Evolutionary conservation across 352 stramenopile species (phyloP).

Genomic region (Globisporangium recalcitrans): DNA sequence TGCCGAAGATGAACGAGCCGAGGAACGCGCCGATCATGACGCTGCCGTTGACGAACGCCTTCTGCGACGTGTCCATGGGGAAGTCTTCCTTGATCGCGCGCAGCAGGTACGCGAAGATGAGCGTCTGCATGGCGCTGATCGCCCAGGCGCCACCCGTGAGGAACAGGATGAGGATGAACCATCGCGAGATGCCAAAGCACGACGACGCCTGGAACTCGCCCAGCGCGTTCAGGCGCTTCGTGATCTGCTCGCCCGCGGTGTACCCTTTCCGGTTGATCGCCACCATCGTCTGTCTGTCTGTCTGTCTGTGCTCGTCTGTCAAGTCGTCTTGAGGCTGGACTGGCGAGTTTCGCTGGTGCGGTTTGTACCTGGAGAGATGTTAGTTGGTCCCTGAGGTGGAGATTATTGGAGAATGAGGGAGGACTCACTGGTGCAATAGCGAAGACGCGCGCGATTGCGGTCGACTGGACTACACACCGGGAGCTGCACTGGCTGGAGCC

Average conservation of each 20-base stretch:
- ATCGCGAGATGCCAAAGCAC: conserved; percentile 12
- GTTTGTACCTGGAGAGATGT: neutral
- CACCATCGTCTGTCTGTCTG: neutral
- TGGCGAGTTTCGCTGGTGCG: neutral
- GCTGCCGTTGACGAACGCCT: conserved; percentile 9
- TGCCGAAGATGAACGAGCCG: conserved; percentile 13
- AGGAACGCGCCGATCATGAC: conserved; percentile 25
- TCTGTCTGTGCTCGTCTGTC: neutral
- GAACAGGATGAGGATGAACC: conserved; percentile 19
- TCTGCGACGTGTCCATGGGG: conserved; percentile 8
- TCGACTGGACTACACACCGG: too few relatives aligned
- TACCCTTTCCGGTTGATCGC: conserved; percentile 9
- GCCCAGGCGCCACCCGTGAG: conserved; percentile 20
- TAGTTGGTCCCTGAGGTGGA: neutral
- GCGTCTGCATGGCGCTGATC: conserved; percentile 26
- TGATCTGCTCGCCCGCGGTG: conserved; percentile 8
- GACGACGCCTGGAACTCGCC: neutral
- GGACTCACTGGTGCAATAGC: neutral
- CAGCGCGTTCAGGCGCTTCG: conserved; percentile 9
- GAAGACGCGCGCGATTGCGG: neutral
- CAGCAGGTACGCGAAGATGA: conserved; percentile 21
- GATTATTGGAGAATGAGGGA: neutral
- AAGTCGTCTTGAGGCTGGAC: too few relatives aligned
- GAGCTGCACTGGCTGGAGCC: too few relatives aligned
- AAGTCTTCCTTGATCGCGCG: conserved; percentile 11